Percentiles rank a stretch among this genome's conserved stretches.
Conservation (phyloP, 2,329 filamentous ascomycete genomes). For the Beauveria pseudobassiana region DNA sequence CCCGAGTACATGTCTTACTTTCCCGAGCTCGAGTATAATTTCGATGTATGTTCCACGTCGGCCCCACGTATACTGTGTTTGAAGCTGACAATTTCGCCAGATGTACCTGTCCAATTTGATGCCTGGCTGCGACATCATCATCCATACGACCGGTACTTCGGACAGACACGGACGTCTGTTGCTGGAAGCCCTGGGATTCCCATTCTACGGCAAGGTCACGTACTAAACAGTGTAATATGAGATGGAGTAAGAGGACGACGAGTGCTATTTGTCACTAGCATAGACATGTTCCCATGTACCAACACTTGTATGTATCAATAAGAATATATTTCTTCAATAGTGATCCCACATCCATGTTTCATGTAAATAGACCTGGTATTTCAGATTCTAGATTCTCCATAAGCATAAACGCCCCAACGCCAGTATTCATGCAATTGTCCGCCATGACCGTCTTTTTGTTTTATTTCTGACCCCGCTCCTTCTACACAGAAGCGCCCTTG, state of each 20-base stretch:
- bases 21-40: conserved; percentile 92
- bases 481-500: conserved; percentile 21
- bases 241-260: conserved; percentile 6
- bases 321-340: background rate
- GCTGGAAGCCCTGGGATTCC: conserved; percentile 40
- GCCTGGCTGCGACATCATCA: conserved; percentile 73
- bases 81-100: conserved; percentile 24
- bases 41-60: conserved; percentile 60
- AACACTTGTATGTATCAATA: conserved; percentile 11
- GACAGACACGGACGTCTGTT: conserved; percentile 79
- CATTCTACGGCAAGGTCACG: conserved; percentile 70
- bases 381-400: background rate
- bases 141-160: conserved; percentile 77
- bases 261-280: conserved; percentile 13
- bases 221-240: conserved; percentile 20
- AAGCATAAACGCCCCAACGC: conserved; percentile 25
- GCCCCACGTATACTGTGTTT: background rate
- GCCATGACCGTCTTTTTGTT: background rate
- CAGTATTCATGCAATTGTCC: conserved; percentile 23
- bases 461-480: background rate
- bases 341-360: background rate
- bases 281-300: conserved; percentile 14
- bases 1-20: conserved; percentile 72
- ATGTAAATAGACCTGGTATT: background rate
- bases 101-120: conserved; percentile 65